Percentiles rank a stretch among this genome's conserved stretches.
phyloP scores from a whole-genome alignment of 1,284 basidiomycete genomes.

The Tausonia pullulans region DNA sequence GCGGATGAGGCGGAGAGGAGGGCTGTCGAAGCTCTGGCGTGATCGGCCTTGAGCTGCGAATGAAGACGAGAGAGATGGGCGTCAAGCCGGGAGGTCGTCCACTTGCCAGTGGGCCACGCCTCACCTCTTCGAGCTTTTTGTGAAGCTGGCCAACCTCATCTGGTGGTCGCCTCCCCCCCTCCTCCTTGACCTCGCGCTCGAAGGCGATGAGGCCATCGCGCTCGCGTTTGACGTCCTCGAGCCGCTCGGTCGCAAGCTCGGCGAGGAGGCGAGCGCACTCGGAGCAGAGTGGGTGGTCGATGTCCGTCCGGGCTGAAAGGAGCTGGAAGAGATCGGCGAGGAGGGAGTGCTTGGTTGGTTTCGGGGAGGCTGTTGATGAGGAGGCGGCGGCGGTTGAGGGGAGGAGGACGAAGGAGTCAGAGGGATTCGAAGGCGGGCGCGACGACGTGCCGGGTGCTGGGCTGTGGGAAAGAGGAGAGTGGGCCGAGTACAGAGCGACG shows the following conservation, averaged over 20 bases:
- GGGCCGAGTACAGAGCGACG: slow-evolving; percentile 47
- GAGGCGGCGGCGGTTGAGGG: slow-evolving; percentile 35
- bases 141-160: slow-evolving; percentile 47
- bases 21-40: neutral
- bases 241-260: slow-evolving; percentile 60
- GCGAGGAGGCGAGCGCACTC: slow-evolving; percentile 84
- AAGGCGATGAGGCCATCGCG: slow-evolving; percentile 86
- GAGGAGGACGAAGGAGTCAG: slow-evolving; percentile 79
- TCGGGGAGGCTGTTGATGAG: slow-evolving; percentile 64
- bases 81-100: neutral
- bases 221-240: slow-evolving; percentile 83
- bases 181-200: slow-evolving; percentile 69
- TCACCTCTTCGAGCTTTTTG: slow-evolving; percentile 56
- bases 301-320: slow-evolving; percentile 64
- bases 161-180: slow-evolving; percentile 34
- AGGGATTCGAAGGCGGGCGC: slow-evolving; percentile 36
- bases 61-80: neutral
- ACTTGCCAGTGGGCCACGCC: neutral
- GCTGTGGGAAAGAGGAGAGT: slow-evolving; percentile 38
- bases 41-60: neutral
- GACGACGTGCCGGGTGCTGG: slow-evolving; percentile 29
- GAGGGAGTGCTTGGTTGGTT: slow-evolving; percentile 32
- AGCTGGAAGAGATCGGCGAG: slow-evolving; percentile 52
- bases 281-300: slow-evolving; percentile 89
- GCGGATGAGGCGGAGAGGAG: neutral